Evolutionary conservation across 306 rosid genomes (phyloP).

Genomic region (Notholithocarpus densiflorus): DNA sequence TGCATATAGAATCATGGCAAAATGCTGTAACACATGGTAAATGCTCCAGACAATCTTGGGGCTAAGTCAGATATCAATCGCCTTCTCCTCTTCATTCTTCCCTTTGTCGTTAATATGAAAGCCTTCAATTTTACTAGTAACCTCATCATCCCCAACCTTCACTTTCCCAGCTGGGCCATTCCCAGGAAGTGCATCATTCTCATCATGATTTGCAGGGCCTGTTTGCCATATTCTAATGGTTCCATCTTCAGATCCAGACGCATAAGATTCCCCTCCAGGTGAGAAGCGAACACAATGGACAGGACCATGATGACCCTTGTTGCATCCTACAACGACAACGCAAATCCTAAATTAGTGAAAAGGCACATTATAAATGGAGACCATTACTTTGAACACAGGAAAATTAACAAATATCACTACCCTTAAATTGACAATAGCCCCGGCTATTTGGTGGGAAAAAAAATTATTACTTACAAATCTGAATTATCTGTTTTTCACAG

Average conservation of each 20-base stretch:
- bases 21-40: too few species aligned
- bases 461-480: too few species aligned
- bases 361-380: too few species aligned
- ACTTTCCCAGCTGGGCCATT: slow-evolving; percentile 62
- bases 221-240: slow-evolving; percentile 99
- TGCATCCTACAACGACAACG: slow-evolving; percentile 69
- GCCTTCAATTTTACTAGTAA: slow-evolving; percentile 72
- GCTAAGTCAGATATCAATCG: slow-evolving; percentile 42
- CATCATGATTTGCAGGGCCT: slow-evolving; percentile 64
- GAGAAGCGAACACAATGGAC: slow-evolving; percentile 96
- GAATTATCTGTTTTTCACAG: too few species aligned
- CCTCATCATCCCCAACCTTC: slow-evolving; percentile 60
- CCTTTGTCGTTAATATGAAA: slow-evolving; percentile 66
- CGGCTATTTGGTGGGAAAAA: too few species aligned
- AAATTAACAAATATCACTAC: too few species aligned
- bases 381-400: too few species aligned
- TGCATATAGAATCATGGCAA: too few species aligned
- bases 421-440: too few species aligned
- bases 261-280: slow-evolving; percentile 98
- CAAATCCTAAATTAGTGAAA: neutral
- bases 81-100: slow-evolving; percentile 63
- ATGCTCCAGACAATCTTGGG: neutral
- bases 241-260: slow-evolving; percentile 99
- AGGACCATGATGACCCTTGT: slow-evolving; percentile 99
- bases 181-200: slow-evolving; percentile 40